Conservation (phyloP, 2,329 filamentous ascomycete species). For the Escovopsis weberi region DNA sequence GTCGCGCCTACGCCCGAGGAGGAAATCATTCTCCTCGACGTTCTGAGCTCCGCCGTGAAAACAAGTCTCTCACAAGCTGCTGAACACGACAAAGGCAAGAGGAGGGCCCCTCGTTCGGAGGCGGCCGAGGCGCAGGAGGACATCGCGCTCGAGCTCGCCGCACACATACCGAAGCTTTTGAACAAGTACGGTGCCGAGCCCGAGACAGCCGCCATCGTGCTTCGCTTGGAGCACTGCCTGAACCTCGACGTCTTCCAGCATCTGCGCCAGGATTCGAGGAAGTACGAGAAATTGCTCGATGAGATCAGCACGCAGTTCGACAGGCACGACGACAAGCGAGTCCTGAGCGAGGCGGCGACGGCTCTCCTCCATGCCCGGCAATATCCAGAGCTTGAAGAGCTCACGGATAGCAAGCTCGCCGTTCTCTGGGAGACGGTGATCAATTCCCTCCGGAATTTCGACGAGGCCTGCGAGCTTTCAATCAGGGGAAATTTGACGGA, state of each 20-base stretch:
- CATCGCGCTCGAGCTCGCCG: constrained; percentile 61
- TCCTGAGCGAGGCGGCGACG: constrained; percentile 69
- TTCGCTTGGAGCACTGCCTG: constrained; percentile 73
- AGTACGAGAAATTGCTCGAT: constrained; percentile 68
- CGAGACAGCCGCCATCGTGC: constrained; percentile 69
- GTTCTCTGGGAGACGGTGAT: constrained; percentile 76
- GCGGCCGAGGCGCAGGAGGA: constrained; percentile 61
- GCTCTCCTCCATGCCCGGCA: constrained; percentile 74
- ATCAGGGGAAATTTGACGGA: constrained; percentile 53
- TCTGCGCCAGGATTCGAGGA: constrained; percentile 69
- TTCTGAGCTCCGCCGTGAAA: constrained; percentile 72
- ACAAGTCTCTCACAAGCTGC: constrained; percentile 50
- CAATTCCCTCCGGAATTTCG: constrained; percentile 56
- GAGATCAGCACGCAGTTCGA: constrained; percentile 91
- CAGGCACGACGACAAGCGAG: constrained; percentile 75
- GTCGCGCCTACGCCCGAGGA: constrained; percentile 63
- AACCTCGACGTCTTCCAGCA: constrained; percentile 82
- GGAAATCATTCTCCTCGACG: constrained; percentile 73
- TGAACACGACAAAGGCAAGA: constrained; percentile 48
- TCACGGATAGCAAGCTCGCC: constrained; percentile 66
- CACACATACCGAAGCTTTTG: constrained; percentile 68
- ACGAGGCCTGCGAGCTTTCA: constrained; percentile 57
- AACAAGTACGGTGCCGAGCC: constrained; percentile 90
- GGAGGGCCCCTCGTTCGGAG: constrained; percentile 44
- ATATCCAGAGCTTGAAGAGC: constrained; percentile 78